Evolutionary conservation across 2,329 filamentous ascomycete genomes (phyloP), one percentile per base, ranked within the genome.

Genomic region (Penicillium sp.): DNA sequence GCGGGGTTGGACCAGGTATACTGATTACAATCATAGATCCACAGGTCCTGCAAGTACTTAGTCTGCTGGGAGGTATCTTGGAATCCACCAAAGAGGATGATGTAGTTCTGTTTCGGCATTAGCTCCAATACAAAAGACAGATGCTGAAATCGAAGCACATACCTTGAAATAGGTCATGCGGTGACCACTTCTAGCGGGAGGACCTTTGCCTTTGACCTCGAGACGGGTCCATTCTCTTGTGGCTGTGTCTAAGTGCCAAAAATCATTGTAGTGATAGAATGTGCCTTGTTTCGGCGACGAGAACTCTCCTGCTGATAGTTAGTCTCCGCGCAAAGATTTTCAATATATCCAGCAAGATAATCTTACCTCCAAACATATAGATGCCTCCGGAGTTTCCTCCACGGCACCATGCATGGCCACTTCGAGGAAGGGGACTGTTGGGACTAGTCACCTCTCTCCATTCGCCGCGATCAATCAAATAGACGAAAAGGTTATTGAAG

Each of bases 181-280:
- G 75, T 97, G 93, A 4, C 94, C 94, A 73, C 90, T 96, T 64
- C 94, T 83, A 3, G 93, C 92, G 2, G 91, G 89, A 39, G 93
- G 93, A 58, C 90, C 90, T 78, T 83, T 83, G 39, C 77, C 76
- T 63, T 87, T 88, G 2, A 82, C 83, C 74, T 99, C 94, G 35
- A 99, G 81, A 60, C 93, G 89, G 56, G 86, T 90, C 94, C 94
- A 99, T 78, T 99, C 94, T 67, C 92, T 83, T 8, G 85, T 87
- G 9, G 83, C 83, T 0, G 93, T 89, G 70, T 97, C 93, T 43
- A 97, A 83, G 49, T 89, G 84, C 93, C 94, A 99, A 74, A 99
- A 97, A 77, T 97, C 94, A 70, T 96, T 96, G 79, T 99, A 99
- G 76, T 99, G 94, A 75, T 99, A 97, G 70, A 99, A 99, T 0